Conservation (phyloP, 345 rosid species). For the Lepidium africanum region DNA sequence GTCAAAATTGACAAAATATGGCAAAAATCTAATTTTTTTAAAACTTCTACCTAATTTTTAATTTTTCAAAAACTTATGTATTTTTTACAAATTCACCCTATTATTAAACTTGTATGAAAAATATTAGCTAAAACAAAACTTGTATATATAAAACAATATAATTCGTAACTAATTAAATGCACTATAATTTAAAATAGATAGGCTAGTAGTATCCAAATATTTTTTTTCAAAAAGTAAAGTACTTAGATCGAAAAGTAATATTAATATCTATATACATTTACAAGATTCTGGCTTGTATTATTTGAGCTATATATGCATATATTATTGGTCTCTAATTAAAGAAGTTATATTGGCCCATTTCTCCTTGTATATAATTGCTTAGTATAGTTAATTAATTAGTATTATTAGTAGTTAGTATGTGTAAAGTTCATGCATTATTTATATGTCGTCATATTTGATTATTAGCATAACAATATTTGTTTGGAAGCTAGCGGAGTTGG, state of each 20-base stretch:
- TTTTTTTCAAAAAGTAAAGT: background rate
- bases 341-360: background rate
- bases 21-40: too few relatives aligned
- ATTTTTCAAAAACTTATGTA: too few relatives aligned
- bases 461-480: background rate
- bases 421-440: background rate
- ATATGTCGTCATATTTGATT: background rate
- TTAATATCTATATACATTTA: background rate
- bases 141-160: background rate
- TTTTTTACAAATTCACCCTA: too few relatives aligned
- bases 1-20: too few relatives aligned
- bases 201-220: background rate
- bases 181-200: background rate
- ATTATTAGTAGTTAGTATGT: background rate
- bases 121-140: background rate
- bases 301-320: background rate
- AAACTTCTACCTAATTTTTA: too few relatives aligned
- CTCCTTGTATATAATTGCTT: background rate
- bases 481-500: slow-evolving; percentile 17
- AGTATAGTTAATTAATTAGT: background rate
- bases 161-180: background rate
- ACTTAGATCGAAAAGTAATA: background rate
- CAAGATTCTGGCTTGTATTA: background rate
- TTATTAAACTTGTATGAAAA: background rate
- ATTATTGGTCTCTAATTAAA: background rate